Evolutionary conservation across 129 eudicot genomes (phyloP).

Genomic region (Centaurea solstitialis): DNA sequence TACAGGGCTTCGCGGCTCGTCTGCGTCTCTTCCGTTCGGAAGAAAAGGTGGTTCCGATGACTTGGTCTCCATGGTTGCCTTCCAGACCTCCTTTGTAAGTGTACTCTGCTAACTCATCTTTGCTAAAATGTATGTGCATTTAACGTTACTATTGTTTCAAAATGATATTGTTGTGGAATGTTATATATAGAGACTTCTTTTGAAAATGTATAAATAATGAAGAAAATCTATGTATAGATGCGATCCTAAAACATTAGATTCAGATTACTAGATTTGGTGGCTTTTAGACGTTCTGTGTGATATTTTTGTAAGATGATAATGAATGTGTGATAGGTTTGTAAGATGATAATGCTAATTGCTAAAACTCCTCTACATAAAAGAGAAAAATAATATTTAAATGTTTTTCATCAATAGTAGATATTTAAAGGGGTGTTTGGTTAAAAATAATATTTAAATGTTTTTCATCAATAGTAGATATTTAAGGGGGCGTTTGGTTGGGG

Average conservation of each 20-base stretch:
- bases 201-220: neutral
- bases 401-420: no score
- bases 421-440: no score
- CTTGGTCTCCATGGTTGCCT: constrained; percentile 63
- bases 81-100: constrained; percentile 85
- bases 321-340: no score
- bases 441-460: no score
- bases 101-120: neutral
- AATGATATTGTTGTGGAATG: neutral
- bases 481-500: no score
- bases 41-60: constrained; percentile 58
- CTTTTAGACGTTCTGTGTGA: no score
- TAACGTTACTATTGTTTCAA: neutral
- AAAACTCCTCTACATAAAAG: no score
- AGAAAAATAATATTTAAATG: no score
- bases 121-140: neutral
- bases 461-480: no score
- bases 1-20: constrained; percentile 67
- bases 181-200: no score
- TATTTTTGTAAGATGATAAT: no score
- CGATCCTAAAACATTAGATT: neutral
- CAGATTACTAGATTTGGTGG: neutral
- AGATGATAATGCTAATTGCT: no score
- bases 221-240: neutral
- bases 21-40: constrained; percentile 62